Conservation (phyloP, 345 rosid species). For the Rhodamnia rubescens region DNA sequence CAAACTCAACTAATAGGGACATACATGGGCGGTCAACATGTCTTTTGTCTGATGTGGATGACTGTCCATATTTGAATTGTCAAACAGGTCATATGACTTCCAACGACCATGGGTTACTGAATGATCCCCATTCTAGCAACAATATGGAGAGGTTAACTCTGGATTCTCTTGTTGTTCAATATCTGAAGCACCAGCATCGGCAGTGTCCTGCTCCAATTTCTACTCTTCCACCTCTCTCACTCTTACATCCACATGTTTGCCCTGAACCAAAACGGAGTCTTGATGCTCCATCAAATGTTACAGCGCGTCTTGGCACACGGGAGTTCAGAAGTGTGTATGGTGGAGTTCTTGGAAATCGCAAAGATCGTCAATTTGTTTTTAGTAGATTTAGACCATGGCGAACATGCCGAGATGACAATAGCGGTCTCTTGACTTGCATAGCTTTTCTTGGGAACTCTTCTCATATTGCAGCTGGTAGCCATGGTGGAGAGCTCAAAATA, state of each 20-base stretch:
- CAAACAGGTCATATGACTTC: constrained; percentile 29
- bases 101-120: constrained; percentile 35
- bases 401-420: constrained; percentile 82
- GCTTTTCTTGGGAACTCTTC: constrained; percentile 67
- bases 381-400: constrained; percentile 95
- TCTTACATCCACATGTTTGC: constrained; percentile 87
- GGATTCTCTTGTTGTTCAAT: constrained; percentile 85
- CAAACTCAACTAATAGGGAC: constrained; percentile 35
- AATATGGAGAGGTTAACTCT: constrained; percentile 70
- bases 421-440: constrained; percentile 72
- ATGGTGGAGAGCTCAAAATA: constrained; percentile 68
- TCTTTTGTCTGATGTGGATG: constrained; percentile 32
- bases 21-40: constrained; percentile 26
- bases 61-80: constrained; percentile 35
- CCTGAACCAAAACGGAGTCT: constrained; percentile 90
- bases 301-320: constrained; percentile 78
- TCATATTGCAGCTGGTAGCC: constrained; percentile 88
- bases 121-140: constrained; percentile 40
- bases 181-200: constrained; percentile 94
- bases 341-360: constrained; percentile 89
- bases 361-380: constrained; percentile 90
- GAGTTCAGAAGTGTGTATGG: constrained; percentile 69
- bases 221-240: constrained; percentile 94
- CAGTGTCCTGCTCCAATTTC: constrained; percentile 99
- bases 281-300: constrained; percentile 83